Conservation (phyloP, 768 basidiomycete species). For the Guyanaporus albipodus region DNA sequence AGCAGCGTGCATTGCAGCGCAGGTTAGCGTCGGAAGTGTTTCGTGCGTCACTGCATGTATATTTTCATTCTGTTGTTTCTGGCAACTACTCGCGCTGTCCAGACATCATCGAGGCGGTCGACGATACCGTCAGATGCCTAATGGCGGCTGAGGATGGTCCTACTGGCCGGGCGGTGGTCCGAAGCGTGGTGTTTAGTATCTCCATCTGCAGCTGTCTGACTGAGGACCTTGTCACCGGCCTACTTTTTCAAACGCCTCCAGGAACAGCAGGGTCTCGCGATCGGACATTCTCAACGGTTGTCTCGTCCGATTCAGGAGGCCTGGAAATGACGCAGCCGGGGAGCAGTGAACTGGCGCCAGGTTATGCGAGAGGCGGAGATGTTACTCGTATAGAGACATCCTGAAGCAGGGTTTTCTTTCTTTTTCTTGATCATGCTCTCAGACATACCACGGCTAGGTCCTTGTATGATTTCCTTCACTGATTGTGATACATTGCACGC, state of each 20-base stretch:
- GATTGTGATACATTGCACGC: no score
- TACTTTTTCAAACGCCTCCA: conserved; percentile 45
- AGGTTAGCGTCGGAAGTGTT: conserved; percentile 57
- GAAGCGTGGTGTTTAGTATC: conserved; percentile 76
- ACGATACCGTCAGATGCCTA: conserved; percentile 50
- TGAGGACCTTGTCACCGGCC: conserved; percentile 42
- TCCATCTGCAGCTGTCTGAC: conserved; percentile 72
- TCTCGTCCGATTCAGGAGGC: no score
- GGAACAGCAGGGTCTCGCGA: conserved; percentile 49
- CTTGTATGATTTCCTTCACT: no score
- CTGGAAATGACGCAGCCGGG: no score
- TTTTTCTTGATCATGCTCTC: no score
- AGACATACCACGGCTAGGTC: no score
- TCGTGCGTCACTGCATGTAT: conserved; percentile 69
- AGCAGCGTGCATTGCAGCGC: conserved; percentile 33
- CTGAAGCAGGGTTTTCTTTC: no score
- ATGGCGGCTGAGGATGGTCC: conserved; percentile 33
- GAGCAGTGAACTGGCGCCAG: conserved; percentile 59
- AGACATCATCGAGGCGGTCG: conserved; percentile 55
- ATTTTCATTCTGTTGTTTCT: conserved; percentile 73
- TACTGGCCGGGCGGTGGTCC: conserved; percentile 53
- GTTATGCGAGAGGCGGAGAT: conserved; percentile 48
- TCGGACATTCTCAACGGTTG: no score
- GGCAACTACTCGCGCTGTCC: conserved; percentile 63
- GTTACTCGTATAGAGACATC: conserved; percentile 60